Base-by-base conservation (phyloP, 2,329 filamentous ascomycete genomes). In the Xylariomycetidae sp. region DNA sequence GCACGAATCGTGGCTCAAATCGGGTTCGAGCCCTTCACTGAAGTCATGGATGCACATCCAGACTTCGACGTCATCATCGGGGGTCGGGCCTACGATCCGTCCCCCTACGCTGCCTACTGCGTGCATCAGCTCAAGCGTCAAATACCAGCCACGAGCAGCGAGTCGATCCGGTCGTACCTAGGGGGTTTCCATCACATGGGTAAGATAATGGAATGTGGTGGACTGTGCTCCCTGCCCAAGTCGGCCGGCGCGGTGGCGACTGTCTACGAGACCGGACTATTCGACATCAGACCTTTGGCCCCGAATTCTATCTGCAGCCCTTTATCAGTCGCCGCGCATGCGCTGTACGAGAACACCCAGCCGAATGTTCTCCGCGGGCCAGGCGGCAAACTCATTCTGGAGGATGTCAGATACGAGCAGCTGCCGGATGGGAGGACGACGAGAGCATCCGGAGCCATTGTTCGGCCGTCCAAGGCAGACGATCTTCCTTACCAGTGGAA, bases 121-220 rank as follows among this genome's bases (percentile, higher is more conserved):
- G 42, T 62, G 2, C 55, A 52, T 28, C 27, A 47, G 1, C 28
- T 52, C 3, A n/a, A n/a, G 20, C n/a, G 20, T n/a, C 8, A 23
- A 8, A 23, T 23, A n/a, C n/a, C 20, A n/a, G 30, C 41, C 17
- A 33, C 28, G 25, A 29, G 14, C 11, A 35, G 22, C 8, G 34
- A 44, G 5, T 33, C 33, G 16, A 30, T 41, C 16, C 30, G 37
- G 31, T 30, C 34, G n/a, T 32, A 46, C 16, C 34, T 49, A 5
- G 69, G 66, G 0, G 58, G 58, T 0, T 63, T 65, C 20, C 55
- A 56, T 6, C 69, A 75, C 42, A 72, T 76, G 68, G 73, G 72
- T 6, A 74, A 77, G 53, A 68, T 75, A 7, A 58, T 75, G 51
- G 72, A 75, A 41, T 76, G 71, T 13, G 71, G 70, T 2, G 60